Evolutionary conservation across 1,284 basidiomycete genomes (phyloP).

Genomic region (Ceratobasidium sp.): DNA sequence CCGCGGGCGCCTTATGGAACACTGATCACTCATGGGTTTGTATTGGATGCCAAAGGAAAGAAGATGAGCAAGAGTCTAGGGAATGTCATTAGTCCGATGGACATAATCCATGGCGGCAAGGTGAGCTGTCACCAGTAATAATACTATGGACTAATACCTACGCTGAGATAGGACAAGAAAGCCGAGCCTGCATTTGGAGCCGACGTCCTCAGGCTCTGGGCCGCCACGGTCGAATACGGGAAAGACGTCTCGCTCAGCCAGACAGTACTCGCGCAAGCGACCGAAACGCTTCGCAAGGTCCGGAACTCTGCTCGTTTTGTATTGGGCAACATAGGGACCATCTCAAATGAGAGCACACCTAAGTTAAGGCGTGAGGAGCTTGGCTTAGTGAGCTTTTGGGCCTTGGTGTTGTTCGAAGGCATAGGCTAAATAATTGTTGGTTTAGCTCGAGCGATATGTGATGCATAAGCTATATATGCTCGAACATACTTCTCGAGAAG

Average conservation of each 20-base stretch:
- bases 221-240: slow-evolving; percentile 90
- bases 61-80: slow-evolving; percentile 99
- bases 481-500: slow-evolving; percentile 73
- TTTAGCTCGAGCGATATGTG: slow-evolving; percentile 84
- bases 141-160: neutral
- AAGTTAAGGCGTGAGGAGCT: slow-evolving; percentile 60
- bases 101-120: slow-evolving; percentile 81
- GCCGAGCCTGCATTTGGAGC: slow-evolving; percentile 84
- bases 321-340: slow-evolving; percentile 78
- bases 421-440: slow-evolving; percentile 20
- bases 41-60: slow-evolving; percentile 88
- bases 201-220: slow-evolving; percentile 93
- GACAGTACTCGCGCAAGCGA: slow-evolving; percentile 80
- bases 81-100: slow-evolving; percentile 90
- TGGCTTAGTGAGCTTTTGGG: slow-evolving; percentile 67
- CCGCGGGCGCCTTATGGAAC: slow-evolving; percentile 76
- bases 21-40: slow-evolving; percentile 97
- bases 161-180: slow-evolving; percentile 67
- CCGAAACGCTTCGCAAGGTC: slow-evolving; percentile 86
- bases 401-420: slow-evolving; percentile 5
- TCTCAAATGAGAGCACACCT: slow-evolving; percentile 52
- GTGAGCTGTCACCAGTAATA: slow-evolving; percentile 62
- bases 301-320: slow-evolving; percentile 92
- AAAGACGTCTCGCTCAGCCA: slow-evolving; percentile 89
- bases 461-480: slow-evolving; percentile 85